These are phyloP conservation scores for Biscogniauxia marginata DNA, from an alignment of 2,329 filamentous ascomycete species.

Conservation along the genomic window DNA sequence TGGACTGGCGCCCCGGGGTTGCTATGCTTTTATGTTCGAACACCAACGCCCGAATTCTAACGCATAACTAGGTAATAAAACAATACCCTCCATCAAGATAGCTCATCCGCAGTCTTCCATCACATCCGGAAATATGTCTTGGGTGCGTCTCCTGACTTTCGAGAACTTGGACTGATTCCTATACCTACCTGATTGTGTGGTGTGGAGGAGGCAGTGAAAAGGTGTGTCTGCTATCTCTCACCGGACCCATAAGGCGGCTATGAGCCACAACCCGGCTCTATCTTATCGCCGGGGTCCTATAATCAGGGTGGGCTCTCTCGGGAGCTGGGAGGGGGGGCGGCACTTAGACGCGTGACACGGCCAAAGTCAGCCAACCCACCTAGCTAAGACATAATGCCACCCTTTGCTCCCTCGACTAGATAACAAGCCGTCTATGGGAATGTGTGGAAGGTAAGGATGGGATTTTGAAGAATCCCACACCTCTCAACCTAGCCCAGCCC, in stretches of 20 bases:
- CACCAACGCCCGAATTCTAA: conserved; percentile 13
- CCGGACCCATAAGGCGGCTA: conserved; percentile 20
- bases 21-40: conserved; percentile 20
- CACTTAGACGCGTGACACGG: conserved; percentile 33
- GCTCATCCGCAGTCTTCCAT: conserved; percentile 13
- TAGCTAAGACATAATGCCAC: conserved; percentile 35
- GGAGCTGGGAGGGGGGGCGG: conserved; percentile 28
- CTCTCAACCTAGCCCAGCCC: neutral
- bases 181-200: conserved; percentile 26
- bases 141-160: conserved; percentile 33
- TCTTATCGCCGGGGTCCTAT: conserved; percentile 26
- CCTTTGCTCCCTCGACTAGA: conserved; percentile 16
- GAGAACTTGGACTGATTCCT: conserved; percentile 21
- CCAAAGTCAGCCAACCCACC: conserved; percentile 33
- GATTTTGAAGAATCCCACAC: conserved; percentile 20
- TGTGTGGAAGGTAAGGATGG: conserved; percentile 22
- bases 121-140: conserved; percentile 17
- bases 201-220: conserved; percentile 23
- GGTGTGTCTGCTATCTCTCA: conserved; percentile 24
- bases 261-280: conserved; percentile 23
- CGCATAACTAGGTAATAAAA: conserved; percentile 5
- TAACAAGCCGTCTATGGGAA: conserved; percentile 22
- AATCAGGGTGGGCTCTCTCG: conserved; percentile 22
- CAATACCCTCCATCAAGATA: conserved; percentile 19
- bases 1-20: conserved; percentile 17